These are phyloP conservation scores for Cladosporium halotolerans DNA, from an alignment of 2,329 filamentous ascomycete genomes.

Conservation along the genomic window DNA sequence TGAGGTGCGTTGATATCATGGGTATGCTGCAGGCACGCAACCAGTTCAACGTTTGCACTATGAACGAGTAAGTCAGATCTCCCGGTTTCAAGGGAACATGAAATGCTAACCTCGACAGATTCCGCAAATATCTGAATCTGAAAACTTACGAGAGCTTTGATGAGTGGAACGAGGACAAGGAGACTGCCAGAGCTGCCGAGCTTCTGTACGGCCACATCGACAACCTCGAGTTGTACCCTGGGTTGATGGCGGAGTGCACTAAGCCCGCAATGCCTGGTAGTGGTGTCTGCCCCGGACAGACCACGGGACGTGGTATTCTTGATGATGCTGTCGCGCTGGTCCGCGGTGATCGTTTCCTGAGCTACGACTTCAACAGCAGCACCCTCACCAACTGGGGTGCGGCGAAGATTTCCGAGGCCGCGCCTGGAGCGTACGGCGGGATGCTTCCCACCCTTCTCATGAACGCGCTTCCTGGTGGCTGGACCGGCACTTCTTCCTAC, in stretches of 20 bases:
- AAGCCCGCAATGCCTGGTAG: slow-evolving; percentile 46
- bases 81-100: too few species aligned
- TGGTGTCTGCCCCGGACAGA: slow-evolving; percentile 42
- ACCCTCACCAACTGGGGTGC: slow-evolving; percentile 48
- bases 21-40: slow-evolving; percentile 41
- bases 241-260: slow-evolving; percentile 50
- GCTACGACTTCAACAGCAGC: slow-evolving; percentile 44
- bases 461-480: slow-evolving; percentile 42
- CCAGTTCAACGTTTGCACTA: slow-evolving; percentile 36
- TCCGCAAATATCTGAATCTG: slow-evolving; percentile 33
- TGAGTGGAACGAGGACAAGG: slow-evolving; percentile 32
- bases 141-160: slow-evolving; percentile 32
- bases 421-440: slow-evolving; percentile 39
- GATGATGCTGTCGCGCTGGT: slow-evolving; percentile 45
- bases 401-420: slow-evolving; percentile 34
- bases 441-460: slow-evolving; percentile 42
- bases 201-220: slow-evolving; percentile 46
- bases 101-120: slow-evolving; percentile 17
- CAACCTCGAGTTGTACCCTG: slow-evolving; percentile 54
- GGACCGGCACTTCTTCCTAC: slow-evolving; percentile 45
- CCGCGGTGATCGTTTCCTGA: slow-evolving; percentile 42
- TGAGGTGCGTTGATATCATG: slow-evolving; percentile 45
- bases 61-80: slow-evolving; percentile 42
- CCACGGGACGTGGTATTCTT: slow-evolving; percentile 42
- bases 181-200: slow-evolving; percentile 35